Base-by-base conservation (phyloP, 2,329 filamentous ascomycete species). In the Aspergillus fischeri region DNA sequence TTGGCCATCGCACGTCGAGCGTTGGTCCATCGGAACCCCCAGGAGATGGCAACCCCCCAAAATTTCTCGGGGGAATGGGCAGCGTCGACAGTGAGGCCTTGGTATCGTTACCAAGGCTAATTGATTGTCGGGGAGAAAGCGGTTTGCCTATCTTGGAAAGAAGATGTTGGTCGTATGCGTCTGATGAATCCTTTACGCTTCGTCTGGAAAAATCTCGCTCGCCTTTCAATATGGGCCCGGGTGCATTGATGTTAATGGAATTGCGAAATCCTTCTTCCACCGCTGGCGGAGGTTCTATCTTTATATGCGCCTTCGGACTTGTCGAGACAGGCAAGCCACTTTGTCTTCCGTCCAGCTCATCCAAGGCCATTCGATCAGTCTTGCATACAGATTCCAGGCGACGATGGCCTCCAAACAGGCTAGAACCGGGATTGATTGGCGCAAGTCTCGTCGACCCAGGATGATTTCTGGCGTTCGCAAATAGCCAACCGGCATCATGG, bases 401-500 rank as follows among this genome's bases (percentile, higher is more conserved):
- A 49, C 65, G 66, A 64, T 77, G 76, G 60, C 74, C 75, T 51
- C 79, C 79, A 63, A 77, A 75, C 52, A 82, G 69, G 66, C 80
- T 83, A 48, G 80, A 82, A n/a, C 74, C 72, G 3, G 78, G 74
- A 49, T 75, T 77, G 48, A 82, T 77, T 10, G 78, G 77, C 4
- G 79, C 73, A 51, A 78, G 68, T 50, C 70, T 71, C 54, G 77
- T 77, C 68, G 81, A 80, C 62, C 78, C 75, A 51, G 73, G 70
- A 53, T 78, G 72, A 57, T 75, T 77, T 49, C 76, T 77, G 52
- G 77, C 77, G 72, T 88, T 86, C 60, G 81, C 83, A 79, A 83
- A 85, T 70, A 82, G 77, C 84, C 84, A 88, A 59, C 81, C 85
- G 55, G 81, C 78, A 71, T 88, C 86, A 65, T 82, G 78, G 38